Conservation (phyloP, 345 rosid species). For the Pugionium dolabratum region DNA sequence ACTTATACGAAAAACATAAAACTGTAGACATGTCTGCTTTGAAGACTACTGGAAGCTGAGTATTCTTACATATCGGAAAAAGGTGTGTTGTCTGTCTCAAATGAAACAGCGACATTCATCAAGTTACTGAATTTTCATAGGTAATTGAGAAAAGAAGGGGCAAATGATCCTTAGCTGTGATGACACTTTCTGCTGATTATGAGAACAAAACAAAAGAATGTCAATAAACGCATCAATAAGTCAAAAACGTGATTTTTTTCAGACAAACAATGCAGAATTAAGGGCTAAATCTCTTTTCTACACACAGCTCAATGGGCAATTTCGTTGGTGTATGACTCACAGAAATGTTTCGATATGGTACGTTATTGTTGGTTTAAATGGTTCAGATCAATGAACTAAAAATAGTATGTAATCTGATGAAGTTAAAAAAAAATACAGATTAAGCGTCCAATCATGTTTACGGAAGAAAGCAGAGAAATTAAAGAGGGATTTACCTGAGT, state of each 20-base stretch:
- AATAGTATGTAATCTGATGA: too few relatives aligned
- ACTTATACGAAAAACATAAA: conserved; percentile 19
- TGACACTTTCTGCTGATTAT: conserved; percentile 20
- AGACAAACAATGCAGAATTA: neutral
- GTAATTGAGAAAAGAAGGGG: neutral
- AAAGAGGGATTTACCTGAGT: conserved; percentile 46
- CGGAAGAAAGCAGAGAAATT: too few relatives aligned
- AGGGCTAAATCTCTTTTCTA: neutral
- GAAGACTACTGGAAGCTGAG: conserved; percentile 15
- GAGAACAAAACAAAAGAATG: neutral
- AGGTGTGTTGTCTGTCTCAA: neutral
- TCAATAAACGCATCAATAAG: conserved; percentile 18
- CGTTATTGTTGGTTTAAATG: too few relatives aligned
- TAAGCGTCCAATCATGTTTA: too few relatives aligned
- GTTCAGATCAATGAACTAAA: too few relatives aligned
- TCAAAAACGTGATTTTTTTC: neutral
- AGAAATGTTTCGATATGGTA: neutral
- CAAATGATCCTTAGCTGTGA: neutral
- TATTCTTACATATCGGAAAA: conserved; percentile 4
- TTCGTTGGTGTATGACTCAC: too few relatives aligned
- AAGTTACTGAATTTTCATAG: neutral
- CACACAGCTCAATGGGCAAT: too few relatives aligned
- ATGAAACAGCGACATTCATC: conserved; percentile 20
- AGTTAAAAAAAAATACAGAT: too few relatives aligned
- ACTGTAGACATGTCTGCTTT: neutral